Base-by-base conservation (phyloP, 768 basidiomycete genomes). In the Boletus tomentosulus region DNA sequence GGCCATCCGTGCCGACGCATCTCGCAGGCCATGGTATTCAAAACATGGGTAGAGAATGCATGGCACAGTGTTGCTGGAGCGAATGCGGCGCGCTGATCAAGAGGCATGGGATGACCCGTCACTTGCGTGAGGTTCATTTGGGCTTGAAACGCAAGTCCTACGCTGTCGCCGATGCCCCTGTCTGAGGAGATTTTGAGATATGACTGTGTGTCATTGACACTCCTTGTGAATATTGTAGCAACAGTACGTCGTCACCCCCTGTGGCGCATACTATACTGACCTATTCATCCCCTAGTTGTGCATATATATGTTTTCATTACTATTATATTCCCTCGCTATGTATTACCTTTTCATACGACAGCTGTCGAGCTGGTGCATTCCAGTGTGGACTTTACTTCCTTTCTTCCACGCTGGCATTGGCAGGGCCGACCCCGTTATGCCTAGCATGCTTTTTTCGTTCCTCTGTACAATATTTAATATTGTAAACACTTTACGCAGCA, bases 111-210 rank as follows among this genome's bases (percentile, higher is more conserved):
- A 41, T 66, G 0, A 0, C 22, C 10, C 48, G 64, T 0, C 64
- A 66, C 11, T 10, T n/a, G 3, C 55, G 61, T 0, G 63, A 64
- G 10, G 58, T 60, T 0, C 63, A 64, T 3, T 10, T 63, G 8
- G 41, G 55, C 10, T 47, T 41, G 45, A 60, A 45, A 27, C 62
- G 62, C 50, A 48, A 10, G 24, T 19, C 43, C n/a, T 24, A 6
- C 31, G 24, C 22, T 28, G 37, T n/a, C 5, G n/a, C 12, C 0
- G 3, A n/a, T 9, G 16, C 16, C 28, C 19, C 13, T 7, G 3
- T 49, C 25, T 9, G 35, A 39, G 31, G 7, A 3, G 24, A n/a
- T 31, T 11, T 13, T 34, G n/a, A 12, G 44, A 53, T 6, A 38
- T 30, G 12, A 47, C 1, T 16, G 19, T 31, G 19, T 13, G 19